Base-by-base conservation (phyloP, 495 filamentous ascomycete species). In the Penicillium paxilli region DNA sequence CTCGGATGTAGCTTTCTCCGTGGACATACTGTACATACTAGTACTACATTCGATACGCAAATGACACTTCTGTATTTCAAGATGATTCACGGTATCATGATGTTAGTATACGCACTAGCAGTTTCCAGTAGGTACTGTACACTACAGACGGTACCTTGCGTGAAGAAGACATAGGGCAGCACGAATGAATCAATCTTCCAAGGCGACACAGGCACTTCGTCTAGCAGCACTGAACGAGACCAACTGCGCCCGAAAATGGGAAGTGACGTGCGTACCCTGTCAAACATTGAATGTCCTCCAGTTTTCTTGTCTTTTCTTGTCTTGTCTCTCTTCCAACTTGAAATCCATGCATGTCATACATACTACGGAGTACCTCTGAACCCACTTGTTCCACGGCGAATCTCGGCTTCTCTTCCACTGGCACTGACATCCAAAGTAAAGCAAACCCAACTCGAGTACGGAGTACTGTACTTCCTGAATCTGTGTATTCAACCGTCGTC, bases 341-440 rank as follows among this genome's bases (percentile, higher is more conserved):
- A 38, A 59, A 58, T 55, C 49, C 51, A 63, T 66, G 63, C 60
- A 66, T 64, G 60, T 61, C 63, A 64, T 64, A 61, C 60, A 47
- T 62, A n/a, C n/a, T n/a, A n/a, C n/a, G n/a, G n/a, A n/a, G n/a
- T n/a, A 4, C 40, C n/a, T 23, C 5, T n/a, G 40, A 42, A 42
- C 20, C 40, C 40, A 42, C 40, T 42, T 21, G 40, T 42, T 42
- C 40, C 51, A 40, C 19, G 17, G 16, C 17, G 25, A 16, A 16
- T 38, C n/a, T 38, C 35, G 35, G 14, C 16, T 5, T 10, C 33
- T 37, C 16, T 10, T 37, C n/a, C 3, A 30, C 26, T 12, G 12
- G 26, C 5, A 49, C 23, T 16, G 24, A 19, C 24, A 26, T 1
- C 16, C 38, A 9, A 1, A 42, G n/a, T n/a, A n/a, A n/a, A n/a